Percentiles rank a stretch among this genome's conserved stretches.
Evolutionary conservation across 2,329 filamentous ascomycete species (phyloP).

Genomic region (Penicillium frequentans): DNA sequence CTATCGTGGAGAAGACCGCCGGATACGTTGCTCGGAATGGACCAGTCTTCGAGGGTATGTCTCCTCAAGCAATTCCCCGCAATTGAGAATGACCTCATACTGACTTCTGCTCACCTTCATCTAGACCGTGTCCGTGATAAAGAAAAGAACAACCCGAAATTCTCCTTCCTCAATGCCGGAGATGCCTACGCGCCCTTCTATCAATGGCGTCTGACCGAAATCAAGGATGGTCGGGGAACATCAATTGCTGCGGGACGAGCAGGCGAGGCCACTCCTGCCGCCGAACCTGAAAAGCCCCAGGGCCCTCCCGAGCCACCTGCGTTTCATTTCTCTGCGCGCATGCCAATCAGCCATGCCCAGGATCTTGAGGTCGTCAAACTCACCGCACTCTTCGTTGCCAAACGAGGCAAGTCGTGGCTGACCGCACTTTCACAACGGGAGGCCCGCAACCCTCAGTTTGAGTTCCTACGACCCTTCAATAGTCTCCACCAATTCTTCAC

Average conservation of each 20-base stretch:
- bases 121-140: slow-evolving; percentile 78
- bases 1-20: slow-evolving; percentile 88
- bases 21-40: slow-evolving; percentile 78
- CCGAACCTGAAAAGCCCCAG: slow-evolving; percentile 65
- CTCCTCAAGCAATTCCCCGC: background rate
- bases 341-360: slow-evolving; percentile 95
- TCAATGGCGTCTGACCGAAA: slow-evolving; percentile 83
- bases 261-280: slow-evolving; percentile 58
- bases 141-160: slow-evolving; percentile 81
- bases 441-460: slow-evolving; percentile 88
- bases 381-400: slow-evolving; percentile 88
- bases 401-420: slow-evolving; percentile 89
- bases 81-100: background rate
- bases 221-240: slow-evolving; percentile 79
- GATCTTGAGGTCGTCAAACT: slow-evolving; percentile 74
- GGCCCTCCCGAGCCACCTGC: slow-evolving; percentile 83
- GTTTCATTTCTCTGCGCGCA: slow-evolving; percentile 91
- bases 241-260: slow-evolving; percentile 72
- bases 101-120: background rate
- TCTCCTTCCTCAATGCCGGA: slow-evolving; percentile 76
- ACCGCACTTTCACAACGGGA: slow-evolving; percentile 86
- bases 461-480: slow-evolving; percentile 93
- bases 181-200: slow-evolving; percentile 91
- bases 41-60: slow-evolving; percentile 63
- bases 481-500: slow-evolving; percentile 96